phyloP scores from a whole-genome alignment of 345 rosid species.

The Psidium guajava region DNA sequence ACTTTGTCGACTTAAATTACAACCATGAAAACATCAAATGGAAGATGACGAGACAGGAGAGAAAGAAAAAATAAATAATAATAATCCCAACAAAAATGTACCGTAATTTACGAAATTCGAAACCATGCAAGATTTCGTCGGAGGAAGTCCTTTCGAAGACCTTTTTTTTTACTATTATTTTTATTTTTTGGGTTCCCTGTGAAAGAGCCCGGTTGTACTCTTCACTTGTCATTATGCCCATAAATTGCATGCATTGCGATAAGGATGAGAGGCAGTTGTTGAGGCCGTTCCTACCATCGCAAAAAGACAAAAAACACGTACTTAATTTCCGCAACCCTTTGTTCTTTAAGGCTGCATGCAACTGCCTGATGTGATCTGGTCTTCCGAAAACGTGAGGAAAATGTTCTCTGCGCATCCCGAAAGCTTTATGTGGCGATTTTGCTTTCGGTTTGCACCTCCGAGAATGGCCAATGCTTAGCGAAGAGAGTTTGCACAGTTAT shows the following conservation, averaged over 20 bases:
- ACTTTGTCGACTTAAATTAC: not conserved
- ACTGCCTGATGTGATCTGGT: not conserved
- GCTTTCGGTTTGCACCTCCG: not conserved
- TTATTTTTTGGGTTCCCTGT: not conserved
- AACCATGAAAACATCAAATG: not conserved
- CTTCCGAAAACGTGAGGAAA: not conserved
- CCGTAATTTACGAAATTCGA: not conserved
- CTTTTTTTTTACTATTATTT: not conserved
- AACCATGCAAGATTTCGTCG: not conserved
- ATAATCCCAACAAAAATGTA: not conserved
- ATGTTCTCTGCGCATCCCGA: not conserved
- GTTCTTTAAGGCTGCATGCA: not conserved
- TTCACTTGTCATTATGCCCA: not conserved
- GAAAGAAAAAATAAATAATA: not conserved
- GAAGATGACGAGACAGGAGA: not conserved
- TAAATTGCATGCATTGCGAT: not conserved
- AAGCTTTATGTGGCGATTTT: not conserved
- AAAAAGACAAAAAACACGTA: not conserved
- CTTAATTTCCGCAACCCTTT: not conserved
- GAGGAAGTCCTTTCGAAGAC: not conserved
- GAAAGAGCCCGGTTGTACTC: not conserved
- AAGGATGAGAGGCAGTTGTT: not conserved
- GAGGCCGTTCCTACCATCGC: not conserved
- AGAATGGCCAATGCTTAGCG: not conserved
- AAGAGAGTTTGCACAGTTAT: not conserved